Conservation (phyloP, 352 stramenopile species). For the Globisporangium cederbergense region DNA sequence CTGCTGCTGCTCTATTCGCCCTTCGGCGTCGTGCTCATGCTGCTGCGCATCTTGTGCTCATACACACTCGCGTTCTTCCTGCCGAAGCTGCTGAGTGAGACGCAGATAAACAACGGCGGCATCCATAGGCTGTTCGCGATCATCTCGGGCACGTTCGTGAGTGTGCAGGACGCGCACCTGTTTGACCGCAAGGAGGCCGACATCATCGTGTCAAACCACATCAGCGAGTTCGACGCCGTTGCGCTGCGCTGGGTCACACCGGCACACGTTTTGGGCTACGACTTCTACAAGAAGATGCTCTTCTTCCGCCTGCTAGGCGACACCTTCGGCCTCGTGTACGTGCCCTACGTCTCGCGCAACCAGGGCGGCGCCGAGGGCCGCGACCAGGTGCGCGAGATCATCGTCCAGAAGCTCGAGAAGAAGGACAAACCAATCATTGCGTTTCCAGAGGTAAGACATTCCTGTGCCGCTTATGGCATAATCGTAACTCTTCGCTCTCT, state of each 20-base stretch:
- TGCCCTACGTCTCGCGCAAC: constrained; percentile 60
- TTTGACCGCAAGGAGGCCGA: constrained; percentile 26
- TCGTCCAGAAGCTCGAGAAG: constrained; percentile 47
- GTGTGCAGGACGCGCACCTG: constrained; percentile 33
- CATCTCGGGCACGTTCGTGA: constrained; percentile 47
- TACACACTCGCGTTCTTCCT: constrained; percentile 47
- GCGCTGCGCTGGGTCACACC: constrained; percentile 39
- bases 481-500: constrained; percentile 2
- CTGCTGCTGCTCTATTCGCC: constrained; percentile 57
- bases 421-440: constrained; percentile 48
- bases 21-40: constrained; percentile 43
- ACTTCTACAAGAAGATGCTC: constrained; percentile 84
- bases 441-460: constrained; percentile 49
- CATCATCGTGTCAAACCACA: constrained; percentile 72
- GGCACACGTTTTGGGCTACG: constrained; percentile 64
- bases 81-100: constrained; percentile 37
- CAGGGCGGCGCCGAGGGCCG: constrained; percentile 45
- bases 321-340: constrained; percentile 62
- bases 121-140: constrained; percentile 35
- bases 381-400: constrained; percentile 58
- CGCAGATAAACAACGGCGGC: constrained; percentile 43
- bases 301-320: constrained; percentile 62
- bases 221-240: constrained; percentile 71
- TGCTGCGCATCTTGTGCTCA: constrained; percentile 29
- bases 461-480: not conserved